Base-by-base conservation (phyloP, 1,284 basidiomycete genomes). In the Ganoderma sinense region DNA sequence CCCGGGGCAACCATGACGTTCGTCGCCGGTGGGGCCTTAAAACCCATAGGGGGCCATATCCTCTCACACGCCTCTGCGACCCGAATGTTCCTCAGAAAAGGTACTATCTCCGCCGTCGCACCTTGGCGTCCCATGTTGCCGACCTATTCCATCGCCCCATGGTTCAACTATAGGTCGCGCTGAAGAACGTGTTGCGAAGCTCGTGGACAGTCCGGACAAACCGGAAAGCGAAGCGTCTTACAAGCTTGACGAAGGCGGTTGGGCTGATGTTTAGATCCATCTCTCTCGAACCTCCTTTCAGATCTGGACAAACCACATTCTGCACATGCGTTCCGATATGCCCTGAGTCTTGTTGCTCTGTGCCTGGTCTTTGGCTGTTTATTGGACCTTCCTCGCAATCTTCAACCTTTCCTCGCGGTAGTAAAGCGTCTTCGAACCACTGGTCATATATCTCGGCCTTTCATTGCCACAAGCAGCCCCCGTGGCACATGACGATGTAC, bases 1-100 rank as follows among this genome's bases (percentile, higher is more conserved):
- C 96, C 96, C 31, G 96, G 96, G 61, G 96, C 96, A 59, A 95
- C 94, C 0, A 96, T 97, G 87, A 97, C 96, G 70, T 97, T 97
- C 77, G 96, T 97, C 43, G 95, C 95, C 36, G 94, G 94, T 36
- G 92, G 94, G 43, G 93, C 92, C 33, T 85, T 95, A 53, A 96
- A 96, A 80, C 94, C 94, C 16, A 94, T 96, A 55, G 95, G 94
- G 41, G 94, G 94, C 0, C 94, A 96, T 77, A 94, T 96, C 69
- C 82, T 96, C 58, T 95, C 94, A 0, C 94, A 96, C 80, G 94
- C 95, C 14, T 95, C 94, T 8, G 90, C 94, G 7, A 95, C 94
- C 14, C 86, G 94, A 66, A 87, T 96, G 78, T 95, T 92, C 78
- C 84, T 96, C 69, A 88, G 94, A n/a, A 96, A 96, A 88, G 96